Conservation (phyloP, 1,139 yeast genomes). For the Kazachstania sp. region DNA sequence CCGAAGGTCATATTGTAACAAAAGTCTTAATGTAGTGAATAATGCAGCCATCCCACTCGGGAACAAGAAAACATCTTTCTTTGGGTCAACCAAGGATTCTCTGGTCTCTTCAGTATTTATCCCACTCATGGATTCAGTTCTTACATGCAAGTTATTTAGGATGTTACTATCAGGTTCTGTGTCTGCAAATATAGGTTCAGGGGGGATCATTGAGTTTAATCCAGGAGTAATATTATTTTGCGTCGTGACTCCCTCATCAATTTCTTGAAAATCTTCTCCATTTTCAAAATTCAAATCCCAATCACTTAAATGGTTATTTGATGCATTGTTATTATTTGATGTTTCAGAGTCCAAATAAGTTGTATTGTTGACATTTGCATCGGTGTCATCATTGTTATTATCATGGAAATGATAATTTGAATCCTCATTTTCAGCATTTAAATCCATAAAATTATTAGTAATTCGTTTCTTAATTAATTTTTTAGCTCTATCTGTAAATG, state of each 20-base stretch:
- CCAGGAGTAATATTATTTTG: background rate
- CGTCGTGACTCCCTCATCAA: constrained; percentile 1
- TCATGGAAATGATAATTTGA: constrained; percentile 27
- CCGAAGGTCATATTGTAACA: constrained; percentile 36
- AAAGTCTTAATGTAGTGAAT: constrained; percentile 68
- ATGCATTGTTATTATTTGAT: background rate
- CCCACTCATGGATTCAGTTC: background rate
- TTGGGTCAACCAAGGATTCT: constrained; percentile 14
- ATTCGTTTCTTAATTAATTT: constrained; percentile 65
- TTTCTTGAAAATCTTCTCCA: constrained; percentile 12
- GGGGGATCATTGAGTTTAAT: constrained; percentile 16
- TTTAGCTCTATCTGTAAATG: constrained; percentile 70
- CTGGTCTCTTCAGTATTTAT: background rate
- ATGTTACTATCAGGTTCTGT: background rate
- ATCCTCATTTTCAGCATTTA: constrained; percentile 29
- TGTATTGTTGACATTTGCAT: background rate
- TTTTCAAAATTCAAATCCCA: constrained; percentile 5
- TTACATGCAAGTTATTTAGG: background rate
- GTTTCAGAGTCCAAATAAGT: constrained; percentile 5
- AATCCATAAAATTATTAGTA: constrained; percentile 53
- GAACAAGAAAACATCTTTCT: constrained; percentile 63
- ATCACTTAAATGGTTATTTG: constrained; percentile 2
- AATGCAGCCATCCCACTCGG: constrained; percentile 94
- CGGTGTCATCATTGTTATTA: constrained; percentile 1
- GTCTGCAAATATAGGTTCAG: constrained; percentile 21